A percentile compares a stretch with the other conserved stretches of the same genome.
Conservation (phyloP, 345 rosid genomes). For the Arabidopsis thaliana region TAIR10.1 NC_003070.9:30025001-30025500, state of each 20-base stretch:
- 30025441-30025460: constrained; percentile 19
- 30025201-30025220: constrained; percentile 81
- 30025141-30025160: constrained; percentile 9
- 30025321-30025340: constrained; percentile 33
- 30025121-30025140: constrained; percentile 27
- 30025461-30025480: constrained; percentile 3
- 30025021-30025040: constrained; percentile 6
- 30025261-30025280: constrained; percentile 85
- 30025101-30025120: background rate
- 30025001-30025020: constrained; percentile 5
- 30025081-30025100: constrained; percentile 5
- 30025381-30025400: constrained; percentile 6
- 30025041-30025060: constrained; percentile 5
- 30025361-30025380: constrained; percentile 6
- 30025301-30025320: constrained; percentile 73
- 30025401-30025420: constrained; percentile 8
- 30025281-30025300: constrained; percentile 89
- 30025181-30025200: constrained; percentile 10
- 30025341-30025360: constrained; percentile 27
- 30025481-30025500: constrained; percentile 11
- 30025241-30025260: constrained; percentile 94
- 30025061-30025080: constrained; percentile 12
- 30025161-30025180: constrained; percentile 30
- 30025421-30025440: constrained; percentile 6
- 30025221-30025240: constrained; percentile 92